Percentiles rank a stretch among this genome's conserved stretches.
Conservation (phyloP, 176 grass and related monocot species). For the Phyllostachys edulis region DNA sequence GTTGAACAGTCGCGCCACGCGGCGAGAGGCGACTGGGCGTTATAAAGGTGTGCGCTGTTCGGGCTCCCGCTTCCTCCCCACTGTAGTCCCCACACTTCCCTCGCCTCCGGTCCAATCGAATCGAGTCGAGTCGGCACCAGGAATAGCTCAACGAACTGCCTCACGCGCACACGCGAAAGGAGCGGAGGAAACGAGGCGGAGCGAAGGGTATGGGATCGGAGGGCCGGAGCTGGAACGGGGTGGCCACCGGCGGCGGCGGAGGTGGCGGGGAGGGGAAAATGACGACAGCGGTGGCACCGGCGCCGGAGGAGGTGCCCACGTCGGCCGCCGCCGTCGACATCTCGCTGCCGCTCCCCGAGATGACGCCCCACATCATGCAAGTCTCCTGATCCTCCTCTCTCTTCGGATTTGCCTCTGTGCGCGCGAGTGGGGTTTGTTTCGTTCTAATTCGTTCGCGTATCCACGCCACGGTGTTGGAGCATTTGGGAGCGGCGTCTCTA, state of each 20-base stretch:
- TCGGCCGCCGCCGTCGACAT: conserved; percentile 61
- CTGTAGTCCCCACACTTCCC: not conserved
- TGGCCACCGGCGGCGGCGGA: not conserved
- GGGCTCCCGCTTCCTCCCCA: not conserved
- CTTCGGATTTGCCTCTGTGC: not conserved
- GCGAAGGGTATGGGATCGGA: conserved; percentile 49
- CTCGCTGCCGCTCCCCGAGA: conserved; percentile 63
- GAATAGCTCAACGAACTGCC: conserved; percentile 11
- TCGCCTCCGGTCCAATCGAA: conserved; percentile 23
- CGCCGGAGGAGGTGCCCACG: conserved; percentile 46
- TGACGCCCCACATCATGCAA: conserved; percentile 77
- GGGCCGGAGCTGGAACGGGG: conserved; percentile 32
- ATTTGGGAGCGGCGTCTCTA: not conserved
- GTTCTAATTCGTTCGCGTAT: not conserved
- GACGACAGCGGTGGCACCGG: not conserved
- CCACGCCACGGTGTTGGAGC: not conserved
- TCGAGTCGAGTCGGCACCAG: not conserved
- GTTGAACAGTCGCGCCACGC: conserved; percentile 2
- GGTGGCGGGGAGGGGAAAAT: conserved; percentile 4
- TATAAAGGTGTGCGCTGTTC: conserved; percentile 26
- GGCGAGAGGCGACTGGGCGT: not conserved
- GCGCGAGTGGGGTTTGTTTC: not conserved
- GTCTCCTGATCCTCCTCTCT: conserved; percentile 4
- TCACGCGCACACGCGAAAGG: not conserved
- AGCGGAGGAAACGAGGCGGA: not conserved